Percentiles rank a stretch among this genome's conserved stretches.
phyloP scores from a whole-genome alignment of 345 rosid species.

The Turritis glabra region DNA sequence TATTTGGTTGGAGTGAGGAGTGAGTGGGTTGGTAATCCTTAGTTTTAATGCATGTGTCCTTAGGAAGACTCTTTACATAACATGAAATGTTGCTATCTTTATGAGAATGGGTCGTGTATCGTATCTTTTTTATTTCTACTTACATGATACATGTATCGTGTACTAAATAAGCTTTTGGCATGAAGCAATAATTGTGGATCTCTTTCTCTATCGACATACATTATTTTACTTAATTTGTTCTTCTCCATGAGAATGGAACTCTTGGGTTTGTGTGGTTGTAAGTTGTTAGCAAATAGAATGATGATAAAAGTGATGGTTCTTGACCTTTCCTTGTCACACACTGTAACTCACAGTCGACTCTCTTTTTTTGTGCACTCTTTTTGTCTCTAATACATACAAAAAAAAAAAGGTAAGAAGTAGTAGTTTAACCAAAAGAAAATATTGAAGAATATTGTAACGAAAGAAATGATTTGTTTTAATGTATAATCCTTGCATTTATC shows the following conservation, averaged over 20 bases:
- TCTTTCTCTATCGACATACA: slow-evolving; percentile 25
- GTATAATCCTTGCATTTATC: neutral
- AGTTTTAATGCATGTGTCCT: slow-evolving; percentile 7
- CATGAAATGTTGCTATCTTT: slow-evolving; percentile 32
- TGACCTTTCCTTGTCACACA: slow-evolving; percentile 30
- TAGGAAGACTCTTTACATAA: slow-evolving; percentile 6
- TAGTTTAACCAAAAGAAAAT: neutral
- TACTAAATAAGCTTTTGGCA: slow-evolving; percentile 35
- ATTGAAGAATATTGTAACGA: neutral
- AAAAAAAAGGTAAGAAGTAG: neutral
- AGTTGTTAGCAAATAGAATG: slow-evolving; percentile 35
- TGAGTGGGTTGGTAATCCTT: slow-evolving; percentile 35
- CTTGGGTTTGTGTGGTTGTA: slow-evolving; percentile 34
- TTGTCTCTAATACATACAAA: slow-evolving; percentile 3
- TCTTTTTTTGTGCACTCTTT: neutral
- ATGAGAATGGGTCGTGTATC: slow-evolving; percentile 12
- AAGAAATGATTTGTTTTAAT: neutral
- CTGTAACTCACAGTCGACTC: slow-evolving; percentile 12
- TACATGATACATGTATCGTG: slow-evolving; percentile 30
- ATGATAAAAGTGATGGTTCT: slow-evolving; percentile 36
- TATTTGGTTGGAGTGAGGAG: slow-evolving; percentile 5
- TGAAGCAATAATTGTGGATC: slow-evolving; percentile 29
- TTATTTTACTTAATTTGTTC: slow-evolving; percentile 22
- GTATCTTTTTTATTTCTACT: slow-evolving; percentile 13
- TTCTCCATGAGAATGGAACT: slow-evolving; percentile 25